These are phyloP conservation scores for Drechslerella dactyloides DNA, from an alignment of 2,329 filamentous ascomycete genomes.

Conservation along the genomic window DNA sequence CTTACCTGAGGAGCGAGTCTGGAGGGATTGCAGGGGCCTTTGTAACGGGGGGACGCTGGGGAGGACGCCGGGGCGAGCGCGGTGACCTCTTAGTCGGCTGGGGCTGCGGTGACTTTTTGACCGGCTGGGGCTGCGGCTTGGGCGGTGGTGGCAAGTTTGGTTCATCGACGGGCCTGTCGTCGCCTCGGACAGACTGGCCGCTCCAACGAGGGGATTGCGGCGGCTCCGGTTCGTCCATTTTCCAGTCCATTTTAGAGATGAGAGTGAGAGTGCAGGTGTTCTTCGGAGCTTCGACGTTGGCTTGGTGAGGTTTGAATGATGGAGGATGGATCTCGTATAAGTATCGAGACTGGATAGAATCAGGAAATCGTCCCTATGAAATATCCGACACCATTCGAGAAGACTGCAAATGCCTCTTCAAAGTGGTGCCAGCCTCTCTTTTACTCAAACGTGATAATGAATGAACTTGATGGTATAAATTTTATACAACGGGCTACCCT, in stretches of 20 bases:
- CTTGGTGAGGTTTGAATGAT: too few species aligned
- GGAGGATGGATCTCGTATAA: neutral
- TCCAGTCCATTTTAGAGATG: too few species aligned
- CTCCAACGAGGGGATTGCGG: neutral
- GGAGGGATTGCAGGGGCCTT: neutral
- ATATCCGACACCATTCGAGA: too few species aligned
- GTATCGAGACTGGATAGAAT: neutral
- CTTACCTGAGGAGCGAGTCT: slow-evolving; percentile 27
- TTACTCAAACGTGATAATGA: too few species aligned
- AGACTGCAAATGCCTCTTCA: too few species aligned
- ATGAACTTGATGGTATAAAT: too few species aligned
- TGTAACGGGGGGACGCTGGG: slow-evolving; percentile 2
- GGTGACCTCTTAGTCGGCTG: neutral
- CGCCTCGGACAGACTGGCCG: neutral
- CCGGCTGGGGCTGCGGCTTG: neutral
- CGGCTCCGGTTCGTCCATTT: slow-evolving; percentile 8
- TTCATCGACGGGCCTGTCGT: neutral
- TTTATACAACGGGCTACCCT: too few species aligned
- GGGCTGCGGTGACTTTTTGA: too few species aligned
- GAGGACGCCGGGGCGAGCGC: neutral
- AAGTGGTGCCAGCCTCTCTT: too few species aligned
- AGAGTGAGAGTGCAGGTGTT: too few species aligned
- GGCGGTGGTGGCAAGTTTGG: slow-evolving; percentile 9
- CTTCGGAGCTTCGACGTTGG: neutral
- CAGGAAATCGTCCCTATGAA: too few species aligned